Evolutionary conservation across 2,329 filamentous ascomycete species (phyloP).

Genomic region (Didymella pomorum): DNA sequence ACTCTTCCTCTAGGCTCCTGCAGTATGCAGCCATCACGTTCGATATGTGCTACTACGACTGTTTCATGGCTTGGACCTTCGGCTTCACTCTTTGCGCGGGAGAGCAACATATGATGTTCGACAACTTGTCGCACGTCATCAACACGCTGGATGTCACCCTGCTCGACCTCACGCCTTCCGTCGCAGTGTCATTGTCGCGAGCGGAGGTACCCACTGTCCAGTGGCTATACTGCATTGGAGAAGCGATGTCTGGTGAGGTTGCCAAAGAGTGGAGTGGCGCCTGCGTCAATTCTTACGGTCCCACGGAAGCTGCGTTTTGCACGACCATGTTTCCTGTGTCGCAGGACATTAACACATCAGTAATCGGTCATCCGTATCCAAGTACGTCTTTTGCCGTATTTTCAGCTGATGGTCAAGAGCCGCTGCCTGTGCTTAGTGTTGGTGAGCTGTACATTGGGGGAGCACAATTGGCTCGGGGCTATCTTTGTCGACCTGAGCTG

Average conservation of each 20-base stretch:
- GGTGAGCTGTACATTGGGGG: conserved; percentile 59
- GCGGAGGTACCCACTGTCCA: conserved; percentile 48
- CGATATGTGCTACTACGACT: conserved; percentile 59
- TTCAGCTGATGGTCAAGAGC: conserved; percentile 36
- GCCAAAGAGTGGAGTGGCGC: conserved; percentile 49
- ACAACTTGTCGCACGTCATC: conserved; percentile 49
- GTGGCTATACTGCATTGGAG: conserved; percentile 57
- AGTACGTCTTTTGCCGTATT: conserved; percentile 53
- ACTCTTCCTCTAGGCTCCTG: conserved; percentile 47
- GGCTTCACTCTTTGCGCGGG: conserved; percentile 55
- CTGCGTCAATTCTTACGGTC: conserved; percentile 57
- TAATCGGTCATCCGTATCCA: conserved; percentile 54
- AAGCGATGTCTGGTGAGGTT: conserved; percentile 53
- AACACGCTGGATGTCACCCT: conserved; percentile 48
- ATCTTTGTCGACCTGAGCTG: conserved; percentile 49
- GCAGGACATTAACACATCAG: conserved; percentile 42
- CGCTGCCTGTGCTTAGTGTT: conserved; percentile 50
- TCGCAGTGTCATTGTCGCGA: conserved; percentile 48
- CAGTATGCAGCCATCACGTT: conserved; percentile 56
- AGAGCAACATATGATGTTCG: conserved; percentile 49
- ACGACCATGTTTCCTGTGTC: conserved; percentile 52
- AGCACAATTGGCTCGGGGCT: conserved; percentile 56
- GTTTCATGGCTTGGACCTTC: conserved; percentile 56
- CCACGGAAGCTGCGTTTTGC: conserved; percentile 56
- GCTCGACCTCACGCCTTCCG: conserved; percentile 55